Conservation (phyloP, 2,329 filamentous ascomycete species). For the Zymoseptoria passerinii region DNA sequence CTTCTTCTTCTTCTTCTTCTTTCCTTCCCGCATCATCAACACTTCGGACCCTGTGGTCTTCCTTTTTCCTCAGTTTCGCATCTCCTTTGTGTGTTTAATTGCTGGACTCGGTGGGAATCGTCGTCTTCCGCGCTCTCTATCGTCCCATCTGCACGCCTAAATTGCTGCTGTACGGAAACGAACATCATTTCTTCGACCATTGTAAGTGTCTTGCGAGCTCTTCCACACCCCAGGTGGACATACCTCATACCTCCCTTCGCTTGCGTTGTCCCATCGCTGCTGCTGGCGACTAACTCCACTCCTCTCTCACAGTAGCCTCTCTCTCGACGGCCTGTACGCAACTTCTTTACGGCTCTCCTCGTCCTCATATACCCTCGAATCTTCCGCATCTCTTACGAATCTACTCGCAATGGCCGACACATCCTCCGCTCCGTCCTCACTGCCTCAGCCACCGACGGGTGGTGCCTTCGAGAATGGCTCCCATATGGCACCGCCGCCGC, state of each 20-base stretch:
- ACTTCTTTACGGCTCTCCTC: conserved; percentile 22
- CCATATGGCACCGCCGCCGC: conserved; percentile 80
- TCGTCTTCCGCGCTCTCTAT: background rate
- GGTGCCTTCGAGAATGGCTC: conserved; percentile 67
- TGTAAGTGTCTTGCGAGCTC: background rate
- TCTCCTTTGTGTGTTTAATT: conserved; percentile 18
- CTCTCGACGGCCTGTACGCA: conserved; percentile 1
- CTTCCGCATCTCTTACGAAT: conserved; percentile 22
- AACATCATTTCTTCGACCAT: background rate
- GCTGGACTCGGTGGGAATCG: conserved; percentile 4
- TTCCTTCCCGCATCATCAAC: conserved; percentile 1
- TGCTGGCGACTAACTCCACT: conserved; percentile 14
- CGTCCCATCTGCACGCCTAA: background rate
- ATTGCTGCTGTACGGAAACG: background rate
- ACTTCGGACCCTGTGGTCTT: conserved; percentile 6
- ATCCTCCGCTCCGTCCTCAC: conserved; percentile 53
- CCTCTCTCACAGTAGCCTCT: conserved; percentile 4
- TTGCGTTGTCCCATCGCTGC: conserved; percentile 3
- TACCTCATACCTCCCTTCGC: conserved; percentile 9
- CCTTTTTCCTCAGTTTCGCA: conserved; percentile 22
- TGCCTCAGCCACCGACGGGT: conserved; percentile 60
- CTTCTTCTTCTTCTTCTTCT: background rate
- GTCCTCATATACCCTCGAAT: conserved; percentile 25
- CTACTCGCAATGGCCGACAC: conserved; percentile 65
- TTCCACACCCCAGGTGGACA: background rate